Evolutionary conservation across 176 grass and related monocot species (phyloP).

Genomic region (Oryza longistaminata): DNA sequence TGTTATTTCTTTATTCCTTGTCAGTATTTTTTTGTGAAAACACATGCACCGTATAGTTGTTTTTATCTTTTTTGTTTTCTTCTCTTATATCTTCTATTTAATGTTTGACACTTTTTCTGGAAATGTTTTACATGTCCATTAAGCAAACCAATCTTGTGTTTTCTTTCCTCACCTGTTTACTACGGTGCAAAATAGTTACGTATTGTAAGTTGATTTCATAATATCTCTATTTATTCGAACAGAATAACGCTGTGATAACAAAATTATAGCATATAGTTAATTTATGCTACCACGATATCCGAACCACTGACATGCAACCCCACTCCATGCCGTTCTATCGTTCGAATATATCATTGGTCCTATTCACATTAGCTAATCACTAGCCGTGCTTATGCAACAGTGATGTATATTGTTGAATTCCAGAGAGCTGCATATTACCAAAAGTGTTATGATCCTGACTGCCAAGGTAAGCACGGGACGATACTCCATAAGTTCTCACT

Average conservation of each 20-base stretch:
- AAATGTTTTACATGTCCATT: background rate
- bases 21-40: background rate
- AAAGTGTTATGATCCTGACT: constrained; percentile 97
- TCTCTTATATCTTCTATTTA: background rate
- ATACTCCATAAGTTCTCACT: background rate
- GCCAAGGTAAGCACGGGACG: constrained; percentile 53
- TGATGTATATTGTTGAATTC: constrained; percentile 84
- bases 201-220: background rate
- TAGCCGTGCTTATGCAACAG: constrained; percentile 44
- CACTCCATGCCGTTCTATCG: background rate
- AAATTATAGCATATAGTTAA: background rate
- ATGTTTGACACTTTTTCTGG: background rate
- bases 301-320: background rate
- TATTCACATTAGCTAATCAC: constrained; percentile 28
- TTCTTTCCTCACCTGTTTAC: background rate
- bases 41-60: background rate
- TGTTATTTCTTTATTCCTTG: background rate
- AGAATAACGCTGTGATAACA: background rate
- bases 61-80: background rate
- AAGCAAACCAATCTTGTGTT: background rate
- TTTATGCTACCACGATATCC: background rate
- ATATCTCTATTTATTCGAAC: background rate
- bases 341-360: constrained; percentile 1
- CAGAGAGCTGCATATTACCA: constrained; percentile 83
- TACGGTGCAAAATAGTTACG: background rate